Conservation (phyloP, 2,329 filamentous ascomycete genomes). For the Diaporthe vexans region DNA sequence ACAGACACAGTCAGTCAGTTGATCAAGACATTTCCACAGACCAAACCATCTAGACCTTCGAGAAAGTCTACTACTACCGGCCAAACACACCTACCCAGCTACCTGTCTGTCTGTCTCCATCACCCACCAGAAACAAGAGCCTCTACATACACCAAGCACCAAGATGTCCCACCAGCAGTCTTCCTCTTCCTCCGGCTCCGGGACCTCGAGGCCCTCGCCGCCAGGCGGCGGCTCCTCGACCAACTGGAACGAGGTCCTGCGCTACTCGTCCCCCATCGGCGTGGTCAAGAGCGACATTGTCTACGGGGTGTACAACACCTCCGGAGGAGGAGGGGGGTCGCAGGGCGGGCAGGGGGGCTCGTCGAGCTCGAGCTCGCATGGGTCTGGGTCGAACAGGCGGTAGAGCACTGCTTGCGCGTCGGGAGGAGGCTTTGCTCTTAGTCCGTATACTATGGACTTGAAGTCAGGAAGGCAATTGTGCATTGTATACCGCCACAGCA, state of each 20-base stretch:
- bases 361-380: constrained; percentile 9
- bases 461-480: too few species aligned
- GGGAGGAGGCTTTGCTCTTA: too few species aligned
- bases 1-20: not conserved
- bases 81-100: too few species aligned
- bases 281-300: constrained; percentile 47
- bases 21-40: not conserved
- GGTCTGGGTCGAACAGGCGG: not conserved
- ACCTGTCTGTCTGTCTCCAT: not conserved
- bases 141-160: not conserved
- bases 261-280: constrained; percentile 47
- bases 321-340: not conserved
- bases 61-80: not conserved
- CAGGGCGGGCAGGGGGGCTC: not conserved
- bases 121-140: not conserved
- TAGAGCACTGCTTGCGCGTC: not conserved
- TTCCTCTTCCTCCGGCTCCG: constrained; percentile 5
- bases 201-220: not conserved
- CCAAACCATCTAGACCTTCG: too few species aligned
- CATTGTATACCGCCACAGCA: too few species aligned
- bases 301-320: constrained; percentile 43
- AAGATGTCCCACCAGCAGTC: constrained; percentile 27
- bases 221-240: constrained; percentile 24
- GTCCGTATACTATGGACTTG: too few species aligned
- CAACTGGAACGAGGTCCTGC: constrained; percentile 47